Percentiles rank a stretch among this genome's conserved stretches.
phyloP scores from a whole-genome alignment of 441 rosid genomes.

The Arabidopsis hybrid region DNA sequence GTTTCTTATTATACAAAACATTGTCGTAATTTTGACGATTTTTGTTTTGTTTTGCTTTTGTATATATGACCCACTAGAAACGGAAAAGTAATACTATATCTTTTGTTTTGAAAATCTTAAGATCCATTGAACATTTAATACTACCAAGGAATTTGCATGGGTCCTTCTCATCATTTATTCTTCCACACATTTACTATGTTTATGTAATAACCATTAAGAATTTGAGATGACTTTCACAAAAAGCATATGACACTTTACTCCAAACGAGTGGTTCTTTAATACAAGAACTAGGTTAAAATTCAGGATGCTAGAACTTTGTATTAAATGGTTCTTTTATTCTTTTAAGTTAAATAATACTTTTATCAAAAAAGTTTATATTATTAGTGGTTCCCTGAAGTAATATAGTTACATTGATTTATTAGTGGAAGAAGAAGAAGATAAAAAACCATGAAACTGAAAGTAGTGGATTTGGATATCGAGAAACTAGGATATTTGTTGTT shows the following conservation, averaged over 20 bases:
- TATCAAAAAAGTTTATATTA: too few relatives aligned
- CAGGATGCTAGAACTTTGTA: background rate
- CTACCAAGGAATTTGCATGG: constrained; percentile 31
- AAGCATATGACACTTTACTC: constrained; percentile 24
- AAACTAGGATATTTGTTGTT: constrained; percentile 59
- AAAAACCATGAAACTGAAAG: constrained; percentile 57
- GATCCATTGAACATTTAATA: constrained; percentile 37
- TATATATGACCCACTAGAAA: background rate
- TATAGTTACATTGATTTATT: background rate
- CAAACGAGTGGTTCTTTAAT: background rate
- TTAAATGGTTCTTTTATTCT: background rate
- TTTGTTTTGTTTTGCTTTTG: background rate
- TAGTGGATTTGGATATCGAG: constrained; percentile 82
- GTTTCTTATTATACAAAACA: background rate
- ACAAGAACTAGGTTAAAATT: background rate
- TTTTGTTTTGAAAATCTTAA: constrained; percentile 8
- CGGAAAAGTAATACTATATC: background rate
- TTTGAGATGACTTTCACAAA: constrained; percentile 19
- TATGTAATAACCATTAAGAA: background rate
- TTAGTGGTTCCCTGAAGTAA: background rate
- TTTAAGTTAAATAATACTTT: too few relatives aligned
- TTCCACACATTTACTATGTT: background rate
- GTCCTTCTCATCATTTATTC: constrained; percentile 29
- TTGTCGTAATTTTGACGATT: background rate
- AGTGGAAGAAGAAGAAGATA: background rate